Percentiles rank a stretch among this genome's conserved stretches.
Conservation (phyloP, 352 stramenopile genomes). For the Peronospora farinosa region DNA sequence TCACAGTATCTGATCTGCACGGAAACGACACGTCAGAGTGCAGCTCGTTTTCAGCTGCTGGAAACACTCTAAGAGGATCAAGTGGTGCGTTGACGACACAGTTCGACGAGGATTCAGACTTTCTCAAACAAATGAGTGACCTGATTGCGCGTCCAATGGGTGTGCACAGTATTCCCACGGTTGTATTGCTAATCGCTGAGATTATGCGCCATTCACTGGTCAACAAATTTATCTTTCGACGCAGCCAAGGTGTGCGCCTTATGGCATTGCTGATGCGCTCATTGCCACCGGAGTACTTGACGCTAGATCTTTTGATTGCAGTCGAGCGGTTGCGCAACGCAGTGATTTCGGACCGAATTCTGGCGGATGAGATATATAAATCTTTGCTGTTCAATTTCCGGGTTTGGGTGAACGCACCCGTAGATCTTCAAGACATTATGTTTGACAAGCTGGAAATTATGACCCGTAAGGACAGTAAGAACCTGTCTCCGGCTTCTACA, state of each 20-base stretch:
- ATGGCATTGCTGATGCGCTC: conserved; percentile 65
- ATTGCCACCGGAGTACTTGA: conserved; percentile 62
- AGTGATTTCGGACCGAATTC: conserved; percentile 70
- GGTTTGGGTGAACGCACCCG: conserved; percentile 72
- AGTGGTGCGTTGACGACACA: conserved; percentile 37
- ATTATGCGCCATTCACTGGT: conserved; percentile 83
- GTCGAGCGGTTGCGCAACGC: conserved; percentile 69
- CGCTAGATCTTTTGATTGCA: conserved; percentile 51
- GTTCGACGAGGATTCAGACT: conserved; percentile 72
- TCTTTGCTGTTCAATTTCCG: conserved; percentile 84
- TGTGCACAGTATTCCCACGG: conserved; percentile 59
- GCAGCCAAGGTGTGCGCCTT: conserved; percentile 65
- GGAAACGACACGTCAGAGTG: conserved; percentile 7
- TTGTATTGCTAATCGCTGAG: conserved; percentile 71
- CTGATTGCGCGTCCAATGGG: conserved; percentile 68
- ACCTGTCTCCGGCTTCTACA: conserved; percentile 63
- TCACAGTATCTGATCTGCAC: conserved; percentile 7
- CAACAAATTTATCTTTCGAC: conserved; percentile 84
- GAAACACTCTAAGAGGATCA: conserved; percentile 10
- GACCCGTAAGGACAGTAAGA: conserved; percentile 66
- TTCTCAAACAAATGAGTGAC: conserved; percentile 67
- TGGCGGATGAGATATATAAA: conserved; percentile 79
- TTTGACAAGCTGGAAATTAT: conserved; percentile 80
- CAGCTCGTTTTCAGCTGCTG: neutral
- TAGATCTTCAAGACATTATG: conserved; percentile 59